phyloP scores from a whole-genome alignment of 495 filamentous ascomycete genomes.

The Talaromyces proteolyticus region DNA sequence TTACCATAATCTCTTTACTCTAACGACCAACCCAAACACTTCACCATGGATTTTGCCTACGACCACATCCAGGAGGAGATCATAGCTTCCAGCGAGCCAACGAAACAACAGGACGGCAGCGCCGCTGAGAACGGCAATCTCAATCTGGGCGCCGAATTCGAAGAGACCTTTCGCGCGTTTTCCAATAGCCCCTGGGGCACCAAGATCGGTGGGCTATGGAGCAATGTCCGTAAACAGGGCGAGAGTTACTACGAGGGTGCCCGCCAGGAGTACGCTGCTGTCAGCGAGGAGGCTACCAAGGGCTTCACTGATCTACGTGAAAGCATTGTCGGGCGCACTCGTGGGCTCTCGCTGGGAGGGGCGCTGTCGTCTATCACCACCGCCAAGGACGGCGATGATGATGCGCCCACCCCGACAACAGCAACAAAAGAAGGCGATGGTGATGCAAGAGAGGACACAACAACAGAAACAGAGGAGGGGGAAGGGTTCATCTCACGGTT shows the following conservation, averaged over 20 bases:
- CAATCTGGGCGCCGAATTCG: conserved; percentile 79
- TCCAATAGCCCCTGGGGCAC: conserved; percentile 87
- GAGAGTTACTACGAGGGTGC: conserved; percentile 83
- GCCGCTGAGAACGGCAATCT: conserved; percentile 28
- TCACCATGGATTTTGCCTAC: conserved; percentile 98
- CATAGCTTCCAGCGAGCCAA: conserved; percentile 53
- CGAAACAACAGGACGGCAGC: conserved; percentile 2
- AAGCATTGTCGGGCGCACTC: conserved; percentile 63
- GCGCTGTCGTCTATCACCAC: conserved; percentile 20
- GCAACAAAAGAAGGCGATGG: conserved; percentile 14
- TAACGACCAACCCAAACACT: too few species aligned
- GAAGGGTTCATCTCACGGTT: conserved; percentile 81
- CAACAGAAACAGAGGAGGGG: conserved; percentile 29
- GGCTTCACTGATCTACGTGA: conserved; percentile 70
- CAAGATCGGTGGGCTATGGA: conserved; percentile 80
- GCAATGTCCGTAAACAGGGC: conserved; percentile 85
- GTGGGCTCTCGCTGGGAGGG: conserved; percentile 62
- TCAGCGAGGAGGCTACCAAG: conserved; percentile 75
- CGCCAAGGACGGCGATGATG: conserved; percentile 19
- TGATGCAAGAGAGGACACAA: conserved; percentile 10
- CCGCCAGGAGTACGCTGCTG: conserved; percentile 69
- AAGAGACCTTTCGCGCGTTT: conserved; percentile 92
- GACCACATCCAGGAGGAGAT: conserved; percentile 91
- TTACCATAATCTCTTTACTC: too few species aligned
- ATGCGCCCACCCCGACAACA: conserved; percentile 31